phyloP scores from a whole-genome alignment of 129 eudicot species.

The Dittrichia graveolens region DNA sequence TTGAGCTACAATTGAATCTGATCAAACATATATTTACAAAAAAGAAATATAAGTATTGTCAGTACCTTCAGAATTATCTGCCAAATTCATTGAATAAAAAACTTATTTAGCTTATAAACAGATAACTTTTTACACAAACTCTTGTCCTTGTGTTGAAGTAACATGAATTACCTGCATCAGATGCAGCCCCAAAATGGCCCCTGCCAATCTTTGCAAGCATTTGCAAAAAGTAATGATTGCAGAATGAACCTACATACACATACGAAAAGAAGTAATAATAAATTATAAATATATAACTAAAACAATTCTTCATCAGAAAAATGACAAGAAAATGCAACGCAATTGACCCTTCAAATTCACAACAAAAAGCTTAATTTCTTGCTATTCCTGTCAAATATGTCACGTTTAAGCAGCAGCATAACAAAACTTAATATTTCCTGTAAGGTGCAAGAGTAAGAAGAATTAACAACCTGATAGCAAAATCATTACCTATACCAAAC shows the following conservation, averaged over 20 bases:
- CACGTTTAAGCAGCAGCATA: constrained; percentile 11
- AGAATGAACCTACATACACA: constrained; percentile 64
- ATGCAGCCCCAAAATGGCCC: constrained; percentile 75
- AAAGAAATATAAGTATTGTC: neutral
- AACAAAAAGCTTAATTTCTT: neutral
- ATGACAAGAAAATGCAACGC: constrained; percentile 6
- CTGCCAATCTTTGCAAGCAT: constrained; percentile 80
- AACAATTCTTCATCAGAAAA: constrained; percentile 11
- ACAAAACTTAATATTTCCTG: neutral
- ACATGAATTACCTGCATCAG: constrained; percentile 59
- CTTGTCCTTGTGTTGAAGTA: neutral
- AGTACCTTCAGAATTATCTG: neutral
- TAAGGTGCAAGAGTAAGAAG: neutral
- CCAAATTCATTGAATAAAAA: too few species aligned
- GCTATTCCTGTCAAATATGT: neutral
- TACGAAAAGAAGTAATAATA: neutral
- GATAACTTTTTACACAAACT: constrained; percentile 2
- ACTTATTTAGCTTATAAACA: neutral
- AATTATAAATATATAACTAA: neutral
- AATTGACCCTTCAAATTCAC: constrained; percentile 18
- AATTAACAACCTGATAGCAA: neutral
- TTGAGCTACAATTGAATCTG: constrained; percentile 66
- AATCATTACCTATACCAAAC: constrained; percentile 82
- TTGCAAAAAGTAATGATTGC: constrained; percentile 84
- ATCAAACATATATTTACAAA: constrained; percentile 20